A percentile compares a stretch with the other conserved stretches of the same genome.
These are phyloP conservation scores for Oligophagozyma castellii DNA, from an alignment of 1,139 yeast species.

Conservation along the genomic window DNA sequence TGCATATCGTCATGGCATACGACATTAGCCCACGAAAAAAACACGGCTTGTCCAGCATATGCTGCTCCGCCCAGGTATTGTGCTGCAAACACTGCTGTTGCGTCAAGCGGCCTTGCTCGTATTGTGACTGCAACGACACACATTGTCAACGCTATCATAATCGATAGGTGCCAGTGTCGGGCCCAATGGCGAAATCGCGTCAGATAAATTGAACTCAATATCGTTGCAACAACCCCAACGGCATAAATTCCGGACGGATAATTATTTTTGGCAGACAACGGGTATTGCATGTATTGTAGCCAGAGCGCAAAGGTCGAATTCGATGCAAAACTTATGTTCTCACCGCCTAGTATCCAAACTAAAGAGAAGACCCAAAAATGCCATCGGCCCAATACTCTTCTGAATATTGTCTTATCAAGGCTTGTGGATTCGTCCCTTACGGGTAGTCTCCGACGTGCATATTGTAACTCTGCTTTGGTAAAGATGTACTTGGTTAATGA, in stretches of 20 bases:
- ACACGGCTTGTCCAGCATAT: slow-evolving; percentile 44
- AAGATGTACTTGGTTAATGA: slow-evolving; percentile 24
- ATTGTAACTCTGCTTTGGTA: slow-evolving; percentile 26
- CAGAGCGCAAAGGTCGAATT: slow-evolving; percentile 42
- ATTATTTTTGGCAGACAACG: slow-evolving; percentile 36
- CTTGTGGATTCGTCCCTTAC: slow-evolving; percentile 27
- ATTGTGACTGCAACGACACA: slow-evolving; percentile 35
- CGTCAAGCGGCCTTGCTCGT: slow-evolving; percentile 26
- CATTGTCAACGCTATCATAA: slow-evolving; percentile 30
- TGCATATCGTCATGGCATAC: slow-evolving; percentile 40
- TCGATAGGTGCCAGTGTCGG: slow-evolving; percentile 39
- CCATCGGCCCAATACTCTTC: slow-evolving; percentile 41
- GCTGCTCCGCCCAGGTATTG: slow-evolving; percentile 41
- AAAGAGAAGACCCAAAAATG: slow-evolving; percentile 44
- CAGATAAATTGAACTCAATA: slow-evolving; percentile 34
- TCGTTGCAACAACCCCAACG: slow-evolving; percentile 37
- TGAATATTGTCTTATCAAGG: slow-evolving; percentile 32
- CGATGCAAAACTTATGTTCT: slow-evolving; percentile 40
- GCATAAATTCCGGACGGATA: slow-evolving; percentile 46
- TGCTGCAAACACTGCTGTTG: slow-evolving; percentile 34
- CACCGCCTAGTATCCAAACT: slow-evolving; percentile 49
- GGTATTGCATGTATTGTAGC: slow-evolving; percentile 32
- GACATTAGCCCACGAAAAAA: slow-evolving; percentile 48
- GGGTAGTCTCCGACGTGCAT: slow-evolving; percentile 30
- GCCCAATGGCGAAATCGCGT: slow-evolving; percentile 29